Conservation (phyloP, 2,329 filamentous ascomycete genomes). For the Rhynchosporium graminicola region DNA sequence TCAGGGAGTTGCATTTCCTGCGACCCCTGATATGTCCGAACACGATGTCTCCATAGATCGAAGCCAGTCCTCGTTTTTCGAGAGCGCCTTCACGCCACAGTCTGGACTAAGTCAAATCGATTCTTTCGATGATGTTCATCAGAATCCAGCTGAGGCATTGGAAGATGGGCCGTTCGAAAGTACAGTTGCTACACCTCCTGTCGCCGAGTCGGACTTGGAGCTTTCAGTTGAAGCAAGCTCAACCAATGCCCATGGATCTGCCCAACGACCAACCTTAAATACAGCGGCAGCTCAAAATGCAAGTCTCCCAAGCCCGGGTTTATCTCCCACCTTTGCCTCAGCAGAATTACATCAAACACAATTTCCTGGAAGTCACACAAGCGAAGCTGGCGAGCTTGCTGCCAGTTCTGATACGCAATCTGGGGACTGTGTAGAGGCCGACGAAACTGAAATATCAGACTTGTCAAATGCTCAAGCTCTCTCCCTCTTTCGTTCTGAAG, state of each 20-base stretch:
- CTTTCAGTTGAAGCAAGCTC: constrained; percentile 56
- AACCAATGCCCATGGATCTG: constrained; percentile 49
- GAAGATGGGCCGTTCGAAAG: constrained; percentile 57
- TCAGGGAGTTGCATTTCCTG: constrained; percentile 44
- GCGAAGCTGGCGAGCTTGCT: constrained; percentile 43
- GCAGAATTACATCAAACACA: constrained; percentile 45
- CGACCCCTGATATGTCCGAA: constrained; percentile 61
- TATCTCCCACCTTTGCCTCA: constrained; percentile 88
- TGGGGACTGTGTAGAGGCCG: constrained; percentile 35
- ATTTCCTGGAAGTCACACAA: constrained; percentile 46
- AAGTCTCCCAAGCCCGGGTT: constrained; percentile 88
- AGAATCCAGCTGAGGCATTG: constrained; percentile 26
- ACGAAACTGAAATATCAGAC: constrained; percentile 28
- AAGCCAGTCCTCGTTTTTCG: constrained; percentile 36
- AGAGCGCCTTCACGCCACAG: constrained; percentile 48
- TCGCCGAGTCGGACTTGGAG: constrained; percentile 71
- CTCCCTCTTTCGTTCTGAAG: constrained; percentile 35
- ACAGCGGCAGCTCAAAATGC: constrained; percentile 79
- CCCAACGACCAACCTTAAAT: constrained; percentile 58
- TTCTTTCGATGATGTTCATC: constrained; percentile 34
- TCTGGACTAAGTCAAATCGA: constrained; percentile 46
- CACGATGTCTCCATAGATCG: constrained; percentile 44
- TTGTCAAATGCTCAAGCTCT: constrained; percentile 46
- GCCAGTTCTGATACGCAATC: constrained; percentile 40
- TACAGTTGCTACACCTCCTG: constrained; percentile 72